phyloP scores from a whole-genome alignment of 75 land plant genomes.

The Pinus taeda region DNA sequence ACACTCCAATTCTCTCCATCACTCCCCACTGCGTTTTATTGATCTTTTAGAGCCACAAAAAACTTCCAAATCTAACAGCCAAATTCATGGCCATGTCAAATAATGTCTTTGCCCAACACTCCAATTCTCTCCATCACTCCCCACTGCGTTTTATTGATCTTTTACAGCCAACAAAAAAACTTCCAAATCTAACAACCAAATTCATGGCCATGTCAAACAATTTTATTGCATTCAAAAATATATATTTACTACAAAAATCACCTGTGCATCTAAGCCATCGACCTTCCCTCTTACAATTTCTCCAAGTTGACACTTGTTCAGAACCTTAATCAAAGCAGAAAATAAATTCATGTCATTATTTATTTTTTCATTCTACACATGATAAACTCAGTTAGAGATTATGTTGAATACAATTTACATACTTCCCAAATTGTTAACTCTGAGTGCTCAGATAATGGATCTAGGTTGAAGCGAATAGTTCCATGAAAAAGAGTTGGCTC shows the following conservation, averaged over 20 bases:
- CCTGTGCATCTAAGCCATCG: slow-evolving; percentile 14
- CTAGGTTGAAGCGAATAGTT: slow-evolving; percentile 39
- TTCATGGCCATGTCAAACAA: background rate
- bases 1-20: slow-evolving; percentile 39
- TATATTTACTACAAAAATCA: background rate
- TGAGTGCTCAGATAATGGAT: slow-evolving; percentile 26
- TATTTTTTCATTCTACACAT: no score
- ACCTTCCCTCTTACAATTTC: slow-evolving; percentile 26
- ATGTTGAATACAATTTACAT: background rate
- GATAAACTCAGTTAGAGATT: background rate
- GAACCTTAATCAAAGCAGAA: slow-evolving; percentile 14
- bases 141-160: no score
- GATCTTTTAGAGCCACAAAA: background rate
- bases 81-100: no score
- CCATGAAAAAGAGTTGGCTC: slow-evolving; percentile 52
- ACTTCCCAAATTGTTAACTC: background rate
- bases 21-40: slow-evolving; percentile 16
- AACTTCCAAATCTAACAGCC: background rate
- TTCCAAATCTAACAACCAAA: no score
- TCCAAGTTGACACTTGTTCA: slow-evolving; percentile 44
- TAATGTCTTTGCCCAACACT: no score
- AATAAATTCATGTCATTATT: no score
- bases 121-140: no score
- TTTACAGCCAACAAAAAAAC: no score
- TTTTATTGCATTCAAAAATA: background rate